Percentiles rank a stretch among this genome's conserved stretches.
phyloP scores from a whole-genome alignment of 345 rosid genomes.

The Syzygium grande region DNA sequence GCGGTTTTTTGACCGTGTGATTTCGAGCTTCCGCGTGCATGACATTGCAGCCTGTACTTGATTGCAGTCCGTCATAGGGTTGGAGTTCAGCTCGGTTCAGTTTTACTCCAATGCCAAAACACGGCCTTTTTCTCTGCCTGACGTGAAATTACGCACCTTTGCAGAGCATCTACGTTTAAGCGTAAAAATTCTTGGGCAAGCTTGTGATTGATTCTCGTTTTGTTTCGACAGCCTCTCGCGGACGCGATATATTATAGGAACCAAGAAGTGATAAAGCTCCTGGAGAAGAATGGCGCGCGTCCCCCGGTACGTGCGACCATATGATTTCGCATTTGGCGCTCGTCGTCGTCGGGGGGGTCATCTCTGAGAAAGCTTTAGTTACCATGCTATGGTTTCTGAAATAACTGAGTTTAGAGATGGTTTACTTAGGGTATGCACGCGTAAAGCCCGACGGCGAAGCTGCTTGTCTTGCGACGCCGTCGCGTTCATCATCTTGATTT shows the following conservation, averaged over 20 bases:
- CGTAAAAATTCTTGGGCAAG: neutral
- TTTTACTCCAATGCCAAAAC: neutral
- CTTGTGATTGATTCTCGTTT: neutral
- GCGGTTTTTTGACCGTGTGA: neutral
- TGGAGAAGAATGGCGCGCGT: constrained; percentile 73
- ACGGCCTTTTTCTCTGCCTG: neutral
- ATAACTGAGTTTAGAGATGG: neutral
- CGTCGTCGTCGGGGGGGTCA: no score
- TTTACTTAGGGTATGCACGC: neutral
- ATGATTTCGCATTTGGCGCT: neutral
- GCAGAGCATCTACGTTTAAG: neutral
- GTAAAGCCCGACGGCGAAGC: neutral
- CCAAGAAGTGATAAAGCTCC: constrained; percentile 56
- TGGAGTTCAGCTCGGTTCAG: neutral
- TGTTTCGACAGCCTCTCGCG: constrained; percentile 67
- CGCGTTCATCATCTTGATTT: neutral
- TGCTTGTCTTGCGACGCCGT: neutral
- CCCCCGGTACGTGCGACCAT: constrained; percentile 37
- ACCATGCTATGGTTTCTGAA: neutral
- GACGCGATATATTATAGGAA: constrained; percentile 73
- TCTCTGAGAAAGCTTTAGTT: neutral
- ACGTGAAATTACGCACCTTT: neutral
- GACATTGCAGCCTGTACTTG: neutral
- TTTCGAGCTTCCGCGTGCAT: neutral
- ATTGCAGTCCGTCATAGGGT: neutral